Evolutionary conservation across 371 early-diverging fungal species (phyloP).

Genomic region (Umbelopsis sp.): DNA sequence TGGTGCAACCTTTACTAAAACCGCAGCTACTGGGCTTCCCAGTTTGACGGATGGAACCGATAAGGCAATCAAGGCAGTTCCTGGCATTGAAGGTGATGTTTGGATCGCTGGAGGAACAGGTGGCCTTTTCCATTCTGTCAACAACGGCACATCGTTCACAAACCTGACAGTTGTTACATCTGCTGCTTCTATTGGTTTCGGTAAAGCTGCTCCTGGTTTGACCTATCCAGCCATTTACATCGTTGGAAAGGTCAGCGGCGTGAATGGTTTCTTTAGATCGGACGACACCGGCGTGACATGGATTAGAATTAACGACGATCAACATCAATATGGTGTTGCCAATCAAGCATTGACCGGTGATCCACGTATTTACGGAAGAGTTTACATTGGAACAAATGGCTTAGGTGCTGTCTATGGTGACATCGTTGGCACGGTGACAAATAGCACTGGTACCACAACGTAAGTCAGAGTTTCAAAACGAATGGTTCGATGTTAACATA

Average conservation of each 20-base stretch:
- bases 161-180: background rate
- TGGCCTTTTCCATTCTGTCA: background rate
- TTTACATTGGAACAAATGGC: slow-evolving; percentile 2
- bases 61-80: background rate
- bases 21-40: background rate
- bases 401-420: background rate
- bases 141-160: background rate
- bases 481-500: background rate
- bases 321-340: background rate
- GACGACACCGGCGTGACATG: background rate
- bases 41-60: background rate
- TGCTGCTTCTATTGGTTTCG: background rate
- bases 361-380: background rate
- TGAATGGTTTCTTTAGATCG: background rate
- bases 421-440: background rate
- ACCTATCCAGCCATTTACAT: background rate
- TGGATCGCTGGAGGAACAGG: background rate
- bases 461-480: background rate
- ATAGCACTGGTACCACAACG: background rate
- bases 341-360: slow-evolving; percentile 1
- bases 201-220: slow-evolving; percentile 1
- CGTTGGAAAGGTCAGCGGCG: background rate
- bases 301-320: background rate
- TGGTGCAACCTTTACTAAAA: background rate
- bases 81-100: background rate